Base-by-base conservation (phyloP, 352 stramenopile genomes). In the Plasmopara viticola region DNA sequence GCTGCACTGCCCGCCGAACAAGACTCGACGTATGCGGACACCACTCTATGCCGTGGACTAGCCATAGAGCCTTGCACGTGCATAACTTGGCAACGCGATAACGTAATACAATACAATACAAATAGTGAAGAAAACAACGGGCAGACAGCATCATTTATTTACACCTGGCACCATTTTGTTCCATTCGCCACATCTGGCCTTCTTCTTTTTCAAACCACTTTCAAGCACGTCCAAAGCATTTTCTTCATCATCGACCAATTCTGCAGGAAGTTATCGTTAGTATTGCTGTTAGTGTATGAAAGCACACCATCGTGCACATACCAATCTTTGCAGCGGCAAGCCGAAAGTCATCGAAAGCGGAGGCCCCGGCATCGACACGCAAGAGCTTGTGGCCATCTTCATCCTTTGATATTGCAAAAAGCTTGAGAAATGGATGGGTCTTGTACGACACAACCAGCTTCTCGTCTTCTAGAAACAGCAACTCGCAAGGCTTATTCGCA, bases 151-250 rank as follows among this genome's bases (percentile, higher is more conserved):
- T 53, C 39, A 58, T 62, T 63, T 60, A 55, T 62, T 61, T 18
- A 55, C 48, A 43, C 53, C 52, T 29, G 53, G 47, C 15, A 67
- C 40, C 45, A 58, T 70, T 48, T 68, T 72, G 56, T 75, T 75
- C 66, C 66, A 72, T 51, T 73, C 60, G 50, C 49, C 66, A 6
- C 62, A 76, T 59, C 76, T 67, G 54, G 86, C 70, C 48, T 90
- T 92, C 58, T 92, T 92, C 76, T 92, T 92, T 61, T 85, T 79
- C 42, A 88, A 51, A 10, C 76, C 78, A 33, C 73, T 76, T 34
- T 91, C 76, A 7, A 86, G 69, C 34, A 77, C 68, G 28, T 91
- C 75, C 14, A 73, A 52, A 10, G 67, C 55, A 8, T 84, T 66
- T 10, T 76, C 71, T 38, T 77, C 66, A 8, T 67, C 70, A 29